Evolutionary conservation across 2,329 filamentous ascomycete genomes (phyloP).

Genomic region (Diaporthe citrichinensis): DNA sequence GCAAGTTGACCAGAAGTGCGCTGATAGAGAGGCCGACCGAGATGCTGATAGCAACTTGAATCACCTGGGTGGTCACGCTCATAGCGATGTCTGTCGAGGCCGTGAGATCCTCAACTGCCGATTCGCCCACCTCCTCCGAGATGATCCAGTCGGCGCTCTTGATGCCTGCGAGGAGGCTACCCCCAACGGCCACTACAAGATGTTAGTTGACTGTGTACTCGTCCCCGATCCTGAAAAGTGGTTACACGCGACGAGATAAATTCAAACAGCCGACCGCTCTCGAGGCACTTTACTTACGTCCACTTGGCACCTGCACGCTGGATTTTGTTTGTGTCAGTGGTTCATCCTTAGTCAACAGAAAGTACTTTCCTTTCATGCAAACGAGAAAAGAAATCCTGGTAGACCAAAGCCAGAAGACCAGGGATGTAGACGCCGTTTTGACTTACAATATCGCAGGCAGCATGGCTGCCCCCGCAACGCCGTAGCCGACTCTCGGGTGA

Average conservation of each 20-base stretch:
- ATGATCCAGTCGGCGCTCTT: conserved; percentile 16
- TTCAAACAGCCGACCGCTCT: not conserved
- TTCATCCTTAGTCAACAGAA: not conserved
- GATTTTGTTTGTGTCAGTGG: not conserved
- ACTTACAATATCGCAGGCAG: conserved; percentile 9
- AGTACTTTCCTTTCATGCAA: not conserved
- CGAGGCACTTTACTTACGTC: not conserved
- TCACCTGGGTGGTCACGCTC: conserved; percentile 5
- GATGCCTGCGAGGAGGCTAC: conserved; percentile 5
- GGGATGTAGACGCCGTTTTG: not conserved
- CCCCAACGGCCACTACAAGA: not conserved
- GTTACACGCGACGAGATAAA: no score
- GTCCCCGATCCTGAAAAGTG: no score
- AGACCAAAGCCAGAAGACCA: not conserved
- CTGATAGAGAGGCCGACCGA: conserved; percentile 10
- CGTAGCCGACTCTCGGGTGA: not conserved
- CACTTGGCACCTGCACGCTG: conserved; percentile 5
- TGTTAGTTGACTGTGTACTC: not conserved
- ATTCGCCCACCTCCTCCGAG: conserved; percentile 10
- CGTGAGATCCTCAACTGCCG: not conserved
- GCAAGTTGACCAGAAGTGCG: not conserved
- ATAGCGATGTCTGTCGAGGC: conserved; percentile 8
- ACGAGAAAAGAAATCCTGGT: not conserved
- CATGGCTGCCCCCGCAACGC: not conserved
- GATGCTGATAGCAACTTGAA: conserved; percentile 19